A percentile compares a stretch with the other conserved stretches of the same genome.
Evolutionary conservation across 345 rosid genomes (phyloP).

Genomic region (Eucalyptus microcorys): DNA sequence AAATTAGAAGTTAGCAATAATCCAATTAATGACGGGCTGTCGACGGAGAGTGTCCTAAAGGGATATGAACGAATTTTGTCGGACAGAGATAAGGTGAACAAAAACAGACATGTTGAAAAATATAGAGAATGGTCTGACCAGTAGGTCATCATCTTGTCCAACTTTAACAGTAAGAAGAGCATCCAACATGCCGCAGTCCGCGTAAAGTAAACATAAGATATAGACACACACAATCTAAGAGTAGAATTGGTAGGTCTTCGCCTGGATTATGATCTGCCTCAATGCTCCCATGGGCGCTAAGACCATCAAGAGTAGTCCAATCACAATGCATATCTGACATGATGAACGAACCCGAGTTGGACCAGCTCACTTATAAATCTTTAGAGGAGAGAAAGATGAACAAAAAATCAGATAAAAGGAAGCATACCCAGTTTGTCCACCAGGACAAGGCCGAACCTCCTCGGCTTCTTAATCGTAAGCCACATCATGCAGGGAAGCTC

Average conservation of each 20-base stretch:
- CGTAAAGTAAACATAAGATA: neutral
- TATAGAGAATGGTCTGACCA: neutral
- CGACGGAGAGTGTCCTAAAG: neutral
- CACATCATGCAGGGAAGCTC: slow-evolving; percentile 70
- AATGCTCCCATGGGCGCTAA: slow-evolving; percentile 73
- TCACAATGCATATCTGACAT: slow-evolving; percentile 56
- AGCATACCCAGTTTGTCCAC: slow-evolving; percentile 60
- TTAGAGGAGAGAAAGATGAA: neutral
- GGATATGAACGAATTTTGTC: neutral
- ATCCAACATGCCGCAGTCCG: neutral
- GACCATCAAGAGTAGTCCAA: slow-evolving; percentile 55
- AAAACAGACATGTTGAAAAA: neutral
- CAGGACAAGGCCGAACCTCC: slow-evolving; percentile 45
- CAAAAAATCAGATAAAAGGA: neutral
- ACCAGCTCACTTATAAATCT: neutral
- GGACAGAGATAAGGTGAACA: neutral
- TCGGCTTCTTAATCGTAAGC: slow-evolving; percentile 44
- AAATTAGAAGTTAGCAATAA: too few relatives aligned
- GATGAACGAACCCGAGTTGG: neutral
- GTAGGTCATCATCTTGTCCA: neutral
- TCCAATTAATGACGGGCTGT: neutral
- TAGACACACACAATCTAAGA: slow-evolving; percentile 6
- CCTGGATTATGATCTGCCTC: slow-evolving; percentile 43
- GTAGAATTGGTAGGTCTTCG: slow-evolving; percentile 45
- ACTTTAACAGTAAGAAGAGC: neutral